Evolutionary conservation across 768 basidiomycete species (phyloP).

Genomic region (Lactifluus pinguis): DNA sequence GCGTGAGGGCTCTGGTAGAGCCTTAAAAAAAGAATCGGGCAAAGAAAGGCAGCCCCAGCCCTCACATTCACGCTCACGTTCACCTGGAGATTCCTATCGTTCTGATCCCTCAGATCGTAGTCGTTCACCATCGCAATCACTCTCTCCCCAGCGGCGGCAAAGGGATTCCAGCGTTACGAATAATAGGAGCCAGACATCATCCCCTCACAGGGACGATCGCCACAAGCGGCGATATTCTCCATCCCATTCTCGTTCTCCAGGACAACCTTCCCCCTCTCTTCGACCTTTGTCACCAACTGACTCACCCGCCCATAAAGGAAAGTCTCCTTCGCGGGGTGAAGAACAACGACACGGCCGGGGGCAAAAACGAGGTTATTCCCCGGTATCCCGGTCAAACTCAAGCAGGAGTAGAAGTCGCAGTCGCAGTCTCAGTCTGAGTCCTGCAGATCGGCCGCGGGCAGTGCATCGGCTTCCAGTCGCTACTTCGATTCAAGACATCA

Average conservation of each 20-base stretch:
- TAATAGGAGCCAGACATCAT: constrained; percentile 40
- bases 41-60: constrained; percentile 35
- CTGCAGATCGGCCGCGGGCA: constrained; percentile 40
- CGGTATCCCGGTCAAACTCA: constrained; percentile 46
- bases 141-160: constrained; percentile 52
- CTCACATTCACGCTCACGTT: constrained; percentile 48
- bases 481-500: constrained; percentile 30
- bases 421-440: constrained; percentile 34
- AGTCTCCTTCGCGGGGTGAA: constrained; percentile 4
- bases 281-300: constrained; percentile 12
- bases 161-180: constrained; percentile 41
- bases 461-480: constrained; percentile 56
- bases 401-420: constrained; percentile 47
- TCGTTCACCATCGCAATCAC: constrained; percentile 53
- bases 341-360: constrained; percentile 21
- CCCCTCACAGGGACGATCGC: constrained; percentile 35
- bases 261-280: constrained; percentile 12
- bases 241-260: constrained; percentile 25
- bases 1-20: constrained; percentile 43
- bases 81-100: constrained; percentile 55
- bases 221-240: constrained; percentile 26
- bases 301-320: constrained; percentile 7
- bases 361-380: constrained; percentile 36
- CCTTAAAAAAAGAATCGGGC: constrained; percentile 27
- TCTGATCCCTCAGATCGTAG: constrained; percentile 56